These are phyloP conservation scores for Chlamydomonas schloesseri DNA, from an alignment of 139 green algal species.

Conservation along the genomic window DNA sequence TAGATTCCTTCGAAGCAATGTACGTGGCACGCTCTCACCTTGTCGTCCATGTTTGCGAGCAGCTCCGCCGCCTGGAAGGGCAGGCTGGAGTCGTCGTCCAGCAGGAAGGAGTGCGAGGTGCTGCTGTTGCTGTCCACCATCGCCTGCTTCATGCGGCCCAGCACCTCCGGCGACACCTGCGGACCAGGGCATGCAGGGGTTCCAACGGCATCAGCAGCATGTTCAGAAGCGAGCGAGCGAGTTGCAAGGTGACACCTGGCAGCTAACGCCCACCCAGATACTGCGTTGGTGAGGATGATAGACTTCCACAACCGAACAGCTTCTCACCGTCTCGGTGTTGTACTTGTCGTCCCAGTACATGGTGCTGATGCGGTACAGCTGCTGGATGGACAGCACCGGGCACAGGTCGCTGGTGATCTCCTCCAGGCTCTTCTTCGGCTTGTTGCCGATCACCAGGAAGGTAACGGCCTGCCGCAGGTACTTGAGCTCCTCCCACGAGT, in stretches of 20 bases:
- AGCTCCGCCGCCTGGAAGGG: slow-evolving; percentile 81
- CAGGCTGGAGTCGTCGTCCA: slow-evolving; percentile 96
- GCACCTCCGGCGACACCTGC: slow-evolving; percentile 73
- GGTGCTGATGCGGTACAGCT: slow-evolving; percentile 99
- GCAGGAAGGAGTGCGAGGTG: slow-evolving; percentile 93
- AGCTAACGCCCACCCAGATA: too few species aligned
- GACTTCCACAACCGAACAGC: too few species aligned
- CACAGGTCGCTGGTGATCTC: slow-evolving; percentile 98
- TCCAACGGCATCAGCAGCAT: neutral
- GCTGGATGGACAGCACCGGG: slow-evolving; percentile 93
- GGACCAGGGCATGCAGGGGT: neutral
- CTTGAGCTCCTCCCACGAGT: slow-evolving; percentile 94
- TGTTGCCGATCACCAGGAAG: slow-evolving; percentile 98
- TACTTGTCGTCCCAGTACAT: slow-evolving; percentile 99
- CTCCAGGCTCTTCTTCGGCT: slow-evolving; percentile 95
- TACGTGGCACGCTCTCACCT: slow-evolving; percentile 23
- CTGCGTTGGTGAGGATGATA: too few species aligned
- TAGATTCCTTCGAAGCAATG: too few species aligned
- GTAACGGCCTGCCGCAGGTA: slow-evolving; percentile 95
- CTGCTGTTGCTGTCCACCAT: slow-evolving; percentile 89
- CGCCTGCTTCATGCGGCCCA: slow-evolving; percentile 86
- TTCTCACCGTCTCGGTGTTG: slow-evolving; percentile 96
- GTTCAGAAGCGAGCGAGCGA: too few species aligned
- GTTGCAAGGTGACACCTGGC: too few species aligned
- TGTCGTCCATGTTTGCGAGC: slow-evolving; percentile 74